Conservation (phyloP, 306 rosid genomes). For the Castanopsis chinensis region DNA sequence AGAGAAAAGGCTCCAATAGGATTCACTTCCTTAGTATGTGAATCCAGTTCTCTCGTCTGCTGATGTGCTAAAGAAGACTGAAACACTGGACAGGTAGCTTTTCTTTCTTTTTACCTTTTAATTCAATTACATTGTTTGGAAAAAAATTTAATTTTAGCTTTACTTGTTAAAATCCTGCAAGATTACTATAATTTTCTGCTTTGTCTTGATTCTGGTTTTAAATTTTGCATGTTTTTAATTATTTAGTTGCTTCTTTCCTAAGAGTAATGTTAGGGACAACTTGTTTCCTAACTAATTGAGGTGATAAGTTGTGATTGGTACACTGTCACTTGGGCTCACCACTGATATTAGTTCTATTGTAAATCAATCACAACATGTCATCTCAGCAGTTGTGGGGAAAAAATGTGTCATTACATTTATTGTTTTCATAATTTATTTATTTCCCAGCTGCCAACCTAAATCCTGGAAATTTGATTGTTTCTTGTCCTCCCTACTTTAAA, state of each 20-base stretch:
- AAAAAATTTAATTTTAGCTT: not conserved
- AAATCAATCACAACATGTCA: too few relatives aligned
- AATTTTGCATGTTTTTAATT: not conserved
- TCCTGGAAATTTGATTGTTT: not conserved
- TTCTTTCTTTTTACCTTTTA: not conserved
- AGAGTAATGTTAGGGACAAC: too few relatives aligned
- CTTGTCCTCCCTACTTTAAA: not conserved
- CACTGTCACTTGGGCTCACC: too few relatives aligned
- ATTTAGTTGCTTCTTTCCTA: not conserved
- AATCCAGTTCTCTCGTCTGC: slow-evolving; percentile 66
- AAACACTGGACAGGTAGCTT: slow-evolving; percentile 72
- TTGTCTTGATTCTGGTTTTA: not conserved
- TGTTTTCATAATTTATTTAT: not conserved
- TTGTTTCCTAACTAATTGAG: too few relatives aligned
- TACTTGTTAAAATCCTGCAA: not conserved
- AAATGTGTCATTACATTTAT: too few relatives aligned
- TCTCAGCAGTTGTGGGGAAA: too few relatives aligned
- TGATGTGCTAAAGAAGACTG: slow-evolving; percentile 82
- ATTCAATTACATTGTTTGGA: not conserved
- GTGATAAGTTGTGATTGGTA: too few relatives aligned
- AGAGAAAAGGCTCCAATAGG: slow-evolving; percentile 75
- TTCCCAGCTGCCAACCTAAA: not conserved
- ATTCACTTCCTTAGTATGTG: slow-evolving; percentile 69
- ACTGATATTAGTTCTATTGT: too few relatives aligned
- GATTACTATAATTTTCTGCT: too few relatives aligned